phyloP scores from a whole-genome alignment of 352 stramenopile genomes.

The Elongisporangium undulatum region DNA sequence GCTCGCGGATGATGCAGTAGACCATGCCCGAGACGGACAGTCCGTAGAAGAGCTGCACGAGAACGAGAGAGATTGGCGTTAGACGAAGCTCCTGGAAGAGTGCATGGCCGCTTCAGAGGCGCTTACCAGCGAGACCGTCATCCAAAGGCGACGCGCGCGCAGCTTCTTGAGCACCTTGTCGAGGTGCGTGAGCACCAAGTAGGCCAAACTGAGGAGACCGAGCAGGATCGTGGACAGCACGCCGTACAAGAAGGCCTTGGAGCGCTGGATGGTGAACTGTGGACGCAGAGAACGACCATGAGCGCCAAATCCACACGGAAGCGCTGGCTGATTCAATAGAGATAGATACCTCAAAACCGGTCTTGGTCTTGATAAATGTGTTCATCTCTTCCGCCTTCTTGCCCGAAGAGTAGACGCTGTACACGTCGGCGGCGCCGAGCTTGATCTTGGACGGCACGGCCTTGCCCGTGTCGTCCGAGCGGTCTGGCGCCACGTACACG shows the following conservation, averaged over 20 bases:
- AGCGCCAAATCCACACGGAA: neutral
- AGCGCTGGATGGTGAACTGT: constrained; percentile 57
- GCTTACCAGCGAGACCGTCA: constrained; percentile 73
- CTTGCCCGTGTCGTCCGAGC: constrained; percentile 44
- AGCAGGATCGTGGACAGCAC: constrained; percentile 24
- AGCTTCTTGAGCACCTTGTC: constrained; percentile 69
- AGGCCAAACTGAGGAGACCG: constrained; percentile 31
- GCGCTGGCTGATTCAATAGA: neutral
- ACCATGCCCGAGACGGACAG: constrained; percentile 88
- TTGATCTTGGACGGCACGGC: constrained; percentile 44
- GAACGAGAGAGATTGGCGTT: neutral
- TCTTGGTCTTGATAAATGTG: constrained; percentile 76
- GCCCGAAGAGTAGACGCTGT: constrained; percentile 76
- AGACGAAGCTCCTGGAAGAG: neutral
- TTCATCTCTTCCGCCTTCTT: constrained; percentile 67
- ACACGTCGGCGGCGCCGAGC: constrained; percentile 50
- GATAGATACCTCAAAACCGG: constrained; percentile 63
- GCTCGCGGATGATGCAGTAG: constrained; percentile 88
- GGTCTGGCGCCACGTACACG: constrained; percentile 67
- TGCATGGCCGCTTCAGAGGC: constrained; percentile 2
- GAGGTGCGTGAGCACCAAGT: constrained; percentile 62
- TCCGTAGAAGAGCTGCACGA: constrained; percentile 69
- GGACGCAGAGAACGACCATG: neutral
- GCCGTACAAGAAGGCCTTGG: constrained; percentile 65
- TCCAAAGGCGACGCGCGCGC: constrained; percentile 81